A percentile compares a stretch with the other conserved stretches of the same genome.
Conservation (phyloP, 208 protist species). For the Naegleria gruberi region DNA sequence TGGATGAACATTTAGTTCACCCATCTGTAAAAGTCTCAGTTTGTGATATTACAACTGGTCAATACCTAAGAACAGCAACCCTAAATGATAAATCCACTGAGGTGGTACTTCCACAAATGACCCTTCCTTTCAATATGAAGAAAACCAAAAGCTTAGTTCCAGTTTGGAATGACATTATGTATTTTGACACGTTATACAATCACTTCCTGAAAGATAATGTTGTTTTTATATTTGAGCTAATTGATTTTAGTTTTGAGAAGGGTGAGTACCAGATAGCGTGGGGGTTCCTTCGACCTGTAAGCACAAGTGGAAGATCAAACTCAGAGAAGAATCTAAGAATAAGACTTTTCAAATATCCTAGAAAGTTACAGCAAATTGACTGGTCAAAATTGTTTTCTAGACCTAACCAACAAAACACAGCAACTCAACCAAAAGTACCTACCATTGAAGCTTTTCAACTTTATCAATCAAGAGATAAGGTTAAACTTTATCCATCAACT, state of each 20-base stretch:
- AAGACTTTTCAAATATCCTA: background rate
- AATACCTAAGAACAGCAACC: background rate
- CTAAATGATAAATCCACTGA: background rate
- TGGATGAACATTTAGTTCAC: background rate
- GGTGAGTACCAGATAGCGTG: background rate
- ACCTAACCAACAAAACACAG: background rate
- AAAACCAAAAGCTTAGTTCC: background rate
- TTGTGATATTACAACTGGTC: background rate
- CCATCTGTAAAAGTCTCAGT: background rate
- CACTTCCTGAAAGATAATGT: constrained; percentile 21
- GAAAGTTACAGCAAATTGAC: background rate
- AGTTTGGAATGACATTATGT: constrained; percentile 4
- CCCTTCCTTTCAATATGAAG: background rate
- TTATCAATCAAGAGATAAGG: background rate
- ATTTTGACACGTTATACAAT: background rate
- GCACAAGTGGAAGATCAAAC: background rate
- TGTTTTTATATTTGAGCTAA: constrained; percentile 24
- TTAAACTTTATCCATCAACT: background rate
- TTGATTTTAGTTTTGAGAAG: background rate
- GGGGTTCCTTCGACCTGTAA: constrained; percentile 1
- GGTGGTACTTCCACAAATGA: background rate
- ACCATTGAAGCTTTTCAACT: background rate
- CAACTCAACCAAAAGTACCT: background rate
- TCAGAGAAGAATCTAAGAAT: background rate
- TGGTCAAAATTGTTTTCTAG: background rate